These are phyloP conservation scores for Otatea glauca DNA, from an alignment of 176 grass and related monocot species.

Conservation along the genomic window DNA sequence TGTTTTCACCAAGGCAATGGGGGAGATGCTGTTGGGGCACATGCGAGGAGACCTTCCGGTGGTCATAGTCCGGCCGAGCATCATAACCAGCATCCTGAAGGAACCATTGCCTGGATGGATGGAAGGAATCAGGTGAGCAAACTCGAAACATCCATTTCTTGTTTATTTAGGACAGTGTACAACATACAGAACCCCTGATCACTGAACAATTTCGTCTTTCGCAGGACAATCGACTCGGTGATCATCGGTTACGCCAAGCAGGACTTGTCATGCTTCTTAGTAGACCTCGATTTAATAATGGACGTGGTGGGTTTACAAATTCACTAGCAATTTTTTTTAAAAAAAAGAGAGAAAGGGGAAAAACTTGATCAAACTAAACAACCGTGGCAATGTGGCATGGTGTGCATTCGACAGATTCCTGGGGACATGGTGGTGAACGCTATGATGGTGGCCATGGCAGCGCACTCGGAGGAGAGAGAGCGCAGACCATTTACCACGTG, in stretches of 20 bases:
- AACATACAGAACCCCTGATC: background rate
- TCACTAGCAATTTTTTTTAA: background rate
- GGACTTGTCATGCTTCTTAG: slow-evolving; percentile 50
- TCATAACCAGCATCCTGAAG: slow-evolving; percentile 56
- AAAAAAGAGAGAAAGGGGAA: too few species aligned
- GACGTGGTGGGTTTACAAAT: slow-evolving; percentile 50
- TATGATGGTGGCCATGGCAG: slow-evolving; percentile 57
- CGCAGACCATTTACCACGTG: slow-evolving; percentile 46
- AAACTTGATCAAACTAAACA: background rate
- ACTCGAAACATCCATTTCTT: background rate
- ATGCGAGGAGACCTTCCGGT: slow-evolving; percentile 52
- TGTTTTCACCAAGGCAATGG: slow-evolving; percentile 65
- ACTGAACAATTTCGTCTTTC: background rate
- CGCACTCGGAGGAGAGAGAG: slow-evolving; percentile 42
- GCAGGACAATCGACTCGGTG: slow-evolving; percentile 63
- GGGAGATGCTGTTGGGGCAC: slow-evolving; percentile 57
- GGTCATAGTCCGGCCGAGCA: slow-evolving; percentile 53
- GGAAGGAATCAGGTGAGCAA: slow-evolving; percentile 49
- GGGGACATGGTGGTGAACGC: slow-evolving; percentile 78
- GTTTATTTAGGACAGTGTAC: background rate
- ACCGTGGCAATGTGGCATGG: background rate
- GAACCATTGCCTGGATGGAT: slow-evolving; percentile 66
- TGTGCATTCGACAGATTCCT: slow-evolving; percentile 41
- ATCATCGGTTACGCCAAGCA: slow-evolving; percentile 56
- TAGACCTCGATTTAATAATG: slow-evolving; percentile 48